phyloP scores from a whole-genome alignment of 345 rosid species.

The Gossypium sturtianum region DNA sequence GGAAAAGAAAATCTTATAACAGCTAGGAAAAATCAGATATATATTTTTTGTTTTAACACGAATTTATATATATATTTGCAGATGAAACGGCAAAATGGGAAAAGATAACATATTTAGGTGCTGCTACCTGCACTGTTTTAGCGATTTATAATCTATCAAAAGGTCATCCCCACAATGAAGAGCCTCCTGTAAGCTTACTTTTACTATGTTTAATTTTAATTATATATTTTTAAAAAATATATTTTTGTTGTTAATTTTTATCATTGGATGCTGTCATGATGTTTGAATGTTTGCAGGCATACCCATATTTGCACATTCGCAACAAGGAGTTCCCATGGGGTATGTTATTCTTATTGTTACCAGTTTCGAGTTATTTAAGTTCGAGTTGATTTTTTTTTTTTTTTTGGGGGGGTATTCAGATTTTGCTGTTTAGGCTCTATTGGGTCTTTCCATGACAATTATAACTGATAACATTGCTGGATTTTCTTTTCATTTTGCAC shows the following conservation, averaged over 20 bases:
- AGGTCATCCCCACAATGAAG: constrained; percentile 81
- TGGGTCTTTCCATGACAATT: neutral
- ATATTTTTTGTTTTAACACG: neutral
- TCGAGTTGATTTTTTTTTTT: neutral
- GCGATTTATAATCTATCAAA: constrained; percentile 50
- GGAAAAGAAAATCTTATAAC: neutral
- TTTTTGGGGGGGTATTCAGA: neutral
- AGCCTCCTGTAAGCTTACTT: constrained; percentile 63
- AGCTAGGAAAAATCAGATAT: no score
- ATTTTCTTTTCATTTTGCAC: neutral
- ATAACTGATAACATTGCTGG: neutral
- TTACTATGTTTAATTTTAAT: neutral
- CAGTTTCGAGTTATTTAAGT: neutral
- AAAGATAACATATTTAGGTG: constrained; percentile 73
- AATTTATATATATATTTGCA: constrained; percentile 14
- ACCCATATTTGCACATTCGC: constrained; percentile 82
- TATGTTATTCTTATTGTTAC: constrained; percentile 25
- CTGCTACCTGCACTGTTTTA: constrained; percentile 50
- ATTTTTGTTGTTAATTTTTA: neutral
- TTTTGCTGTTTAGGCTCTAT: neutral
- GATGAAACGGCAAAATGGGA: constrained; percentile 92
- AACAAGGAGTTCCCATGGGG: constrained; percentile 99
- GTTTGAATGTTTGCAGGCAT: constrained; percentile 32
- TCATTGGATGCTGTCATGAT: neutral
- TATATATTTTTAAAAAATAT: neutral